phyloP scores from a whole-genome alignment of 1,284 basidiomycete species.

The Tausonia pullulans region DNA sequence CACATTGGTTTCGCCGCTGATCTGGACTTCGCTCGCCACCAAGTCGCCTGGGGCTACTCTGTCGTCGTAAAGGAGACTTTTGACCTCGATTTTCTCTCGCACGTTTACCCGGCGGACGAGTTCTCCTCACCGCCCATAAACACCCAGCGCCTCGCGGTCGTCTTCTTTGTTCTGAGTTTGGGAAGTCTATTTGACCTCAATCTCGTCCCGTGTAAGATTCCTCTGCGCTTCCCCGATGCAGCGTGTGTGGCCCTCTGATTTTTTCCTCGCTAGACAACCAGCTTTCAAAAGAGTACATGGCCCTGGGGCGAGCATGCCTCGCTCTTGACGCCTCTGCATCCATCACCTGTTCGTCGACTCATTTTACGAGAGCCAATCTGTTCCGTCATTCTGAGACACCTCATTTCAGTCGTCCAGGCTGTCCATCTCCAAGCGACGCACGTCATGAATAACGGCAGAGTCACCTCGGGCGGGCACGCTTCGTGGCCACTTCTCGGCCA shows the following conservation, averaged over 20 bases:
- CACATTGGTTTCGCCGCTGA: neutral
- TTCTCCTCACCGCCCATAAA: neutral
- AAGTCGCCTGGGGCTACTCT: conserved; percentile 3
- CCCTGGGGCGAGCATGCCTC: conserved; percentile 13
- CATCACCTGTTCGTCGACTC: too few species aligned
- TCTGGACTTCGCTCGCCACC: neutral
- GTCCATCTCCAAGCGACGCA: conserved; percentile 17
- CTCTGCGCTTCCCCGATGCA: too few species aligned
- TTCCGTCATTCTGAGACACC: neutral
- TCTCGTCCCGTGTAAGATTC: too few species aligned
- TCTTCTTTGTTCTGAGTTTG: conserved; percentile 18
- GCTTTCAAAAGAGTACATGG: conserved; percentile 10
- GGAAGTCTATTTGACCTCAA: conserved; percentile 16
- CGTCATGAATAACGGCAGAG: conserved; percentile 4
- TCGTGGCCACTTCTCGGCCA: conserved; percentile 19
- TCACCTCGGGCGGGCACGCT: neutral
- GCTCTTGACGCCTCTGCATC: neutral
- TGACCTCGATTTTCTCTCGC: conserved; percentile 4
- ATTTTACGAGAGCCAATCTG: too few species aligned
- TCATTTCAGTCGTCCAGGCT: conserved; percentile 17
- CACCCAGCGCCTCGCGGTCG: conserved; percentile 17
- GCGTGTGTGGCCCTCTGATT: neutral
- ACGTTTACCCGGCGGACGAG: conserved; percentile 2
- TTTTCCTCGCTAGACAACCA: conserved; percentile 7
- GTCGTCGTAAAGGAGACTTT: conserved; percentile 15